A percentile compares a stretch with the other conserved stretches of the same genome.
Evolutionary conservation across 768 basidiomycete species (phyloP).

Genomic region (Suillus sp.): DNA sequence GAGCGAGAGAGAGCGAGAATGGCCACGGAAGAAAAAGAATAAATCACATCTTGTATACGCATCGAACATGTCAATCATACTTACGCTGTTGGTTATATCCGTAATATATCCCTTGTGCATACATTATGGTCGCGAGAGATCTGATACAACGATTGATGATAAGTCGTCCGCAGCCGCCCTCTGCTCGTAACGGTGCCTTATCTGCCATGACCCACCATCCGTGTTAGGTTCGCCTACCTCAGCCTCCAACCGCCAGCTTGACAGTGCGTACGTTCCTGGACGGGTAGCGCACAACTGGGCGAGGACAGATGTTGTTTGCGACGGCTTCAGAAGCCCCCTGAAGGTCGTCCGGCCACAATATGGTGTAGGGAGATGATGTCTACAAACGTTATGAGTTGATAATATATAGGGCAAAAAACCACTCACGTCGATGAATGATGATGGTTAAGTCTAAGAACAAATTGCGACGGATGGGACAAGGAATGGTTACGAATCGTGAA

Average conservation of each 20-base stretch:
- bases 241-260: conserved; percentile 70
- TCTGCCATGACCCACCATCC: conserved; percentile 31
- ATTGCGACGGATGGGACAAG: conserved; percentile 58
- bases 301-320: conserved; percentile 43
- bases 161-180: conserved; percentile 31
- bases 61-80: conserved; percentile 5
- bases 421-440: conserved; percentile 26
- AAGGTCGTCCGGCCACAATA: conserved; percentile 72
- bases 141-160: conserved; percentile 39
- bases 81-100: conserved; percentile 15
- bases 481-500: conserved; percentile 76
- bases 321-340: conserved; percentile 58
- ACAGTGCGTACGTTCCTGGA: conserved; percentile 66
- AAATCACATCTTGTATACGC: conserved; percentile 15
- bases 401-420: conserved; percentile 5
- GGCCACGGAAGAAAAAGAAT: conserved; percentile 13
- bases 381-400: conserved; percentile 26
- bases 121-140: conserved; percentile 15
- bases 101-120: conserved; percentile 14
- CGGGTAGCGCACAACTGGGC: conserved; percentile 61
- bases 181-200: conserved; percentile 44
- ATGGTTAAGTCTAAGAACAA: conserved; percentile 50
- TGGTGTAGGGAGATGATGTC: conserved; percentile 49
- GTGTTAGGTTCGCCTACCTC: conserved; percentile 49
- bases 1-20: conserved; percentile 32